Percentiles rank a stretch among this genome's conserved stretches.
These are phyloP conservation scores for Phtheirospermum japonicum DNA, from an alignment of 257 asterid species.

Conservation along the genomic window DNA sequence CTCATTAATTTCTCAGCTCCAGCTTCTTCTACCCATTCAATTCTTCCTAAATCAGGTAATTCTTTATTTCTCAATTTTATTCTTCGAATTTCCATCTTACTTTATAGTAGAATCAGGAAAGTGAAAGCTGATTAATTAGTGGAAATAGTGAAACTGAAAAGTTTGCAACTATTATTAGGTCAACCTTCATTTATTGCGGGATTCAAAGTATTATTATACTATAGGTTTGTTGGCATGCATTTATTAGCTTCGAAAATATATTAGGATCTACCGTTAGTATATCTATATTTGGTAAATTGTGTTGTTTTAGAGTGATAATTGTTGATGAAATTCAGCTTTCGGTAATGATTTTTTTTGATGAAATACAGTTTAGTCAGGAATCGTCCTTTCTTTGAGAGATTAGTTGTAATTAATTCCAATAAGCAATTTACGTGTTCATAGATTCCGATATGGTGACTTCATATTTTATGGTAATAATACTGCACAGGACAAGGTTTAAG, in stretches of 20 bases:
- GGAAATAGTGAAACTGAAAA: constrained; percentile 17
- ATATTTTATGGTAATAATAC: constrained; percentile 17
- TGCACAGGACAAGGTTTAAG: constrained; percentile 3
- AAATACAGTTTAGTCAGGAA: constrained; percentile 1
- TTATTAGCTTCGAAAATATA: constrained; percentile 37
- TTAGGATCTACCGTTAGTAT: constrained; percentile 15
- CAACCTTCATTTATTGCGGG: constrained; percentile 44
- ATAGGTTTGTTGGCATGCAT: constrained; percentile 30
- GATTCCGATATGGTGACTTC: constrained; percentile 14
- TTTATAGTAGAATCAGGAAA: constrained; percentile 21
- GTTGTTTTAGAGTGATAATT: constrained; percentile 26
- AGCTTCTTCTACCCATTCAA: constrained; percentile 28
- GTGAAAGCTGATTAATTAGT: constrained; percentile 24
- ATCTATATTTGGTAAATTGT: constrained; percentile 31
- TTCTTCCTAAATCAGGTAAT: constrained; percentile 33
- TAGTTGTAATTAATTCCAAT: constrained; percentile 18
- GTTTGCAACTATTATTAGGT: constrained; percentile 31
- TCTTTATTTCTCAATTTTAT: background rate
- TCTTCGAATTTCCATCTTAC: constrained; percentile 19
- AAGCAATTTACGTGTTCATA: constrained; percentile 22
- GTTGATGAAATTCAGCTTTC: constrained; percentile 21
- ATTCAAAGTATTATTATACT: constrained; percentile 15
- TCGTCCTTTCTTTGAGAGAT: background rate
- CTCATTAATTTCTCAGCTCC: constrained; percentile 28
- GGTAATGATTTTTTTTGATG: constrained; percentile 18